A percentile compares a stretch with the other conserved stretches of the same genome.
Conservation (phyloP, 2,329 filamentous ascomycete genomes). For the Lasiodiplodia hormozganensis region DNA sequence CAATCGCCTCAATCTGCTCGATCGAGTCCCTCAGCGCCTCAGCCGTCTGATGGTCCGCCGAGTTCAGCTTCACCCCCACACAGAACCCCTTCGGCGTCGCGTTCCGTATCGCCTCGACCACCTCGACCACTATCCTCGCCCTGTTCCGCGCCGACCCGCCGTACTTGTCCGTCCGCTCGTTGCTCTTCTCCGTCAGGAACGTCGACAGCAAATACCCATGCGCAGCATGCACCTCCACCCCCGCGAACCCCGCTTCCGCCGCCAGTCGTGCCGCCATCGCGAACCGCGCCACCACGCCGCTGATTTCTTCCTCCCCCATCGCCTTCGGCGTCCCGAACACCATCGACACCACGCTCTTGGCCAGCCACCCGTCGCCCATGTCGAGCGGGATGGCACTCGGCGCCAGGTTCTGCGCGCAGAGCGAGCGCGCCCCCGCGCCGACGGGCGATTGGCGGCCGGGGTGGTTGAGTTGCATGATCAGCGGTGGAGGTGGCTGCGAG, state of each 20-base stretch:
- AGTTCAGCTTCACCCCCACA: conserved; percentile 60
- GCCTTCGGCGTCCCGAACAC: conserved; percentile 62
- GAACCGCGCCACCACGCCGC: conserved; percentile 60
- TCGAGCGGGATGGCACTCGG: conserved; percentile 54
- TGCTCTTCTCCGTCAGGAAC: conserved; percentile 40
- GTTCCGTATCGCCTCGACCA: conserved; percentile 51
- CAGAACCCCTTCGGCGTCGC: conserved; percentile 52
- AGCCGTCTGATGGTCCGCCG: conserved; percentile 51
- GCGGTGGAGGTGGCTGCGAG: conserved; percentile 39
- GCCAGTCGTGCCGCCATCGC: conserved; percentile 59
- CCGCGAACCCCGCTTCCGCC: conserved; percentile 59
- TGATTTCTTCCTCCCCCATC: conserved; percentile 63
- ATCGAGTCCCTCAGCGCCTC: conserved; percentile 56
- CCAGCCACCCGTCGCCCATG: conserved; percentile 42
- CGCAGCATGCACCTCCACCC: conserved; percentile 61
- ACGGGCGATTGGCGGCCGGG: conserved; percentile 55
- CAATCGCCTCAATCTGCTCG: conserved; percentile 63
- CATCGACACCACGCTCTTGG: neutral
- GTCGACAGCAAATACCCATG: neutral
- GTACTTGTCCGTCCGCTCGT: conserved; percentile 56
- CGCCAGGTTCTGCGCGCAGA: conserved; percentile 51
- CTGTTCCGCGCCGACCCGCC: conserved; percentile 55
- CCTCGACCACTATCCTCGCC: conserved; percentile 53
- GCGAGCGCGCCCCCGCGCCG: conserved; percentile 47
- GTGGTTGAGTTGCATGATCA: conserved; percentile 57